phyloP scores from a whole-genome alignment of 116 monocot species.

The Trichopus zeylanicus region DNA sequence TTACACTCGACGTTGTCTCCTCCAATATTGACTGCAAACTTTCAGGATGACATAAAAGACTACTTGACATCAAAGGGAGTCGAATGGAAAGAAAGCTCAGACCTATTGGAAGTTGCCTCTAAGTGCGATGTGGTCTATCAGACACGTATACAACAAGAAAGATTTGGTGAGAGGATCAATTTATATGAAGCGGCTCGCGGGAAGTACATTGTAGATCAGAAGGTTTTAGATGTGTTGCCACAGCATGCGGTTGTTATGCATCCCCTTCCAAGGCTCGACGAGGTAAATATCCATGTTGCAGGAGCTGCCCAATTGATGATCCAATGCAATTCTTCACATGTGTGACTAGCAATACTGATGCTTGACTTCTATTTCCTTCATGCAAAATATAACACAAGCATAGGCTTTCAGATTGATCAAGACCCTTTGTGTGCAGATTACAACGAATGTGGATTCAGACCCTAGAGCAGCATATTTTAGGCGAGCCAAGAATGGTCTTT shows the following conservation, averaged over 20 bases:
- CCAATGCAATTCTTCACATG: too few relatives aligned
- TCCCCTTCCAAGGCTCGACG: slow-evolving; percentile 96
- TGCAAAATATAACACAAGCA: too few relatives aligned
- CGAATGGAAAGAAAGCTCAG: slow-evolving; percentile 86
- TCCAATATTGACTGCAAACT: not conserved
- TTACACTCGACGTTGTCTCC: slow-evolving; percentile 1
- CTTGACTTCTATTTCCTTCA: too few relatives aligned
- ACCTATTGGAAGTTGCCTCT: slow-evolving; percentile 87
- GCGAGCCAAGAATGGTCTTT: slow-evolving; percentile 95
- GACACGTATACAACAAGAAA: slow-evolving; percentile 89
- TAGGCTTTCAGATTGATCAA: too few relatives aligned
- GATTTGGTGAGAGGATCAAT: slow-evolving; percentile 93
- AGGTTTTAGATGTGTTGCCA: slow-evolving; percentile 66
- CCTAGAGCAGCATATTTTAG: slow-evolving; percentile 97
- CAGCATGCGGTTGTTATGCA: slow-evolving; percentile 95
- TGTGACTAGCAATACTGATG: too few relatives aligned
- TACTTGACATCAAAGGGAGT: slow-evolving; percentile 70
- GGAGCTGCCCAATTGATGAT: too few relatives aligned
- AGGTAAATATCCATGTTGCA: slow-evolving; percentile 8
- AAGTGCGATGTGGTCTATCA: slow-evolving; percentile 98
- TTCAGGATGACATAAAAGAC: slow-evolving; percentile 94
- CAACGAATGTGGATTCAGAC: slow-evolving; percentile 77
- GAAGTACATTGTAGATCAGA: slow-evolving; percentile 84
- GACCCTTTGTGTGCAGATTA: slow-evolving; percentile 25
- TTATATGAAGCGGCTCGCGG: slow-evolving; percentile 96